Evolutionary conservation across 495 filamentous ascomycete genomes (phyloP), one percentile per base, ranked within the genome.

Genomic region (Aspergillus ostianus): DNA sequence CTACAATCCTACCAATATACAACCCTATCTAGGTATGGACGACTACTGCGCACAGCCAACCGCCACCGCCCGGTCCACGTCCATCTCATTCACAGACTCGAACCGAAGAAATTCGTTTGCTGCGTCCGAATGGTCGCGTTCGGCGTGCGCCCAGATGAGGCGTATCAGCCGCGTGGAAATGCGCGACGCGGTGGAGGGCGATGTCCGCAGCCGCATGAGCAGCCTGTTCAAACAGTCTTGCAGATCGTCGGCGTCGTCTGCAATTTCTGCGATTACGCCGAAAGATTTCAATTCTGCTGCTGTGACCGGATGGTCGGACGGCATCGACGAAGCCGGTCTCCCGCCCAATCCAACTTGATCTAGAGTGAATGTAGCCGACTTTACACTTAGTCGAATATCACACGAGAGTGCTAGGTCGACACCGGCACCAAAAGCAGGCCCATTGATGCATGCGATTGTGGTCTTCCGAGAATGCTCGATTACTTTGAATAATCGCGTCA

Each of bases 341-440:
- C 64, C 57, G 68, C 61, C 73, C 72, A 74, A 61, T 29, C 70
- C 73, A 1, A 67, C 70, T 36, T 77, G 73, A 36, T 64, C 72
- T 1, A 77, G 63, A 1, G 67, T 75, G 12, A 75, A 63, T 0
- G 57, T 63, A 0, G 75, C 70, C 0, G 47, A 47, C 2, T 54
- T 51, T 0, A 54, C 52, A 19, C 58, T 60, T 7, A 74, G 48
- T 18, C 75, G 67, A 4, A 77, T 60, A 46, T 77, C 73, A 49
- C 73, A 77, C 5, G 66, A 64, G 53, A 77, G 74, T 0, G 69
- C 75, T 0, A 79, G 56, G 0, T 72, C 75, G 0, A 74, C 75
- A 0, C 76, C 76, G 4, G 71, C 76, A 4, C 73, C 76, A 50
- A 72, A 74, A 1, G 72, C 72, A 15, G 72, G 70, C 1, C 75